Percentiles rank a stretch among this genome's conserved stretches.
phyloP scores from a whole-genome alignment of 177 flowering plant genomes.

The Vitis hybrid region DNA sequence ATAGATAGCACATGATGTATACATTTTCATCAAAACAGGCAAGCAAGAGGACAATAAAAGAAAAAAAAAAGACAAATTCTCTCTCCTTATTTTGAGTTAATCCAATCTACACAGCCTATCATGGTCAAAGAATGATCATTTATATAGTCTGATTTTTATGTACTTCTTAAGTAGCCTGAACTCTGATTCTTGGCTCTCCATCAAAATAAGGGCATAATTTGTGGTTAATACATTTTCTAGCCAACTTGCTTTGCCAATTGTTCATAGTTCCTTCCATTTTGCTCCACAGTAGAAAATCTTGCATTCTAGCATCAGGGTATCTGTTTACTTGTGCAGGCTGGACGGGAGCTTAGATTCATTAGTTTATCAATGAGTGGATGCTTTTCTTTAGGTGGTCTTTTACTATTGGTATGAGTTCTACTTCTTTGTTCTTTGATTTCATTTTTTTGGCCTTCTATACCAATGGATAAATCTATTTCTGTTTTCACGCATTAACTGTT shows the following conservation, averaged over 20 bases:
- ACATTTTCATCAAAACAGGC: no score
- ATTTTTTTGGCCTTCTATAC: neutral
- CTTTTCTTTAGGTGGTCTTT: slow-evolving; percentile 54
- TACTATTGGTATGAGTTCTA: slow-evolving; percentile 46
- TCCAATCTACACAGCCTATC: no score
- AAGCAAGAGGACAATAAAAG: no score
- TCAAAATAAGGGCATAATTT: no score
- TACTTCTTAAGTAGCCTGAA: no score
- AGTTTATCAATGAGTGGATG: slow-evolving; percentile 79
- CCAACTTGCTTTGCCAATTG: neutral
- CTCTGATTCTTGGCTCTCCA: no score
- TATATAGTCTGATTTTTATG: no score
- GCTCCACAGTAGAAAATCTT: neutral
- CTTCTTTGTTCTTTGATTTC: neutral
- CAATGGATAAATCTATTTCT: neutral
- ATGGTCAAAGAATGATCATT: no score
- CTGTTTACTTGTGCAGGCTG: slow-evolving; percentile 60
- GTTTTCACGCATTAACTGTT: neutral
- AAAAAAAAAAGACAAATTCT: no score
- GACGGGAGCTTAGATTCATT: slow-evolving; percentile 76
- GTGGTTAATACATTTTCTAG: no score
- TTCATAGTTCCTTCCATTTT: neutral
- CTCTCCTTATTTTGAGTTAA: no score
- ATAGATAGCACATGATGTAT: no score
- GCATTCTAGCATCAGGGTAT: neutral